Evolutionary conservation across 805 yeast genomes (phyloP).

Genomic region (Metahyphopichia silvanorum): DNA sequence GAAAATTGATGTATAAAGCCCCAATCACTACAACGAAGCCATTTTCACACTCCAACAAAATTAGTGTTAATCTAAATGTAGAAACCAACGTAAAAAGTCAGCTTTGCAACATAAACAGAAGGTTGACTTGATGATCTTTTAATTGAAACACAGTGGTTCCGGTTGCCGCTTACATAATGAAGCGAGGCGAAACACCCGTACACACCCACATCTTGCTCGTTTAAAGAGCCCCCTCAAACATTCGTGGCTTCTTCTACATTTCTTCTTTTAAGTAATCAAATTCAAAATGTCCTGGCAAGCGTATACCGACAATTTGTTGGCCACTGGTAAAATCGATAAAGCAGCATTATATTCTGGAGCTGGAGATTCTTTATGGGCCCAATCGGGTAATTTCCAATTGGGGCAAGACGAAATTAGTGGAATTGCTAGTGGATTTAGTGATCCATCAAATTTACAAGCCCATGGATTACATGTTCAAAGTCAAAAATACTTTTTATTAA

Average conservation of each 20-base stretch:
- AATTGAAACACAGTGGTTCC: neutral
- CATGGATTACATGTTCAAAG: constrained; percentile 83
- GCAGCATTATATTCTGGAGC: constrained; percentile 93
- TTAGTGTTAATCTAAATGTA: too few species aligned
- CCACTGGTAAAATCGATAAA: constrained; percentile 83
- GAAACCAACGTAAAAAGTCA: too few species aligned
- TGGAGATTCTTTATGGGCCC: constrained; percentile 95
- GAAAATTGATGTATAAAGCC: constrained; percentile 6
- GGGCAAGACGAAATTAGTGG: constrained; percentile 67
- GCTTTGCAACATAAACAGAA: too few species aligned
- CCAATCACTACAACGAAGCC: constrained; percentile 1
- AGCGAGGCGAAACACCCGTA: too few species aligned
- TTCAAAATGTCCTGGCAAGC: constrained; percentile 53
- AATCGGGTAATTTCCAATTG: constrained; percentile 63
- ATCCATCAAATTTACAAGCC: constrained; percentile 76
- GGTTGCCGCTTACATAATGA: neutral
- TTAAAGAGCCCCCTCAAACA: too few species aligned
- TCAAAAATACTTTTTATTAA: constrained; percentile 81
- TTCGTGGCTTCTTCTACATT: neutral
- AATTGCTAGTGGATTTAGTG: constrained; percentile 75
- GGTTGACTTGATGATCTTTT: too few species aligned
- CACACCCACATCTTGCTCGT: too few species aligned
- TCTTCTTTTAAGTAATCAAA: neutral
- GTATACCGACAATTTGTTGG: constrained; percentile 89
- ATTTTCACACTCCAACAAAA: neutral